phyloP scores from a whole-genome alignment of 139 green algal species.

The Chlamydomonas applanata region DNA sequence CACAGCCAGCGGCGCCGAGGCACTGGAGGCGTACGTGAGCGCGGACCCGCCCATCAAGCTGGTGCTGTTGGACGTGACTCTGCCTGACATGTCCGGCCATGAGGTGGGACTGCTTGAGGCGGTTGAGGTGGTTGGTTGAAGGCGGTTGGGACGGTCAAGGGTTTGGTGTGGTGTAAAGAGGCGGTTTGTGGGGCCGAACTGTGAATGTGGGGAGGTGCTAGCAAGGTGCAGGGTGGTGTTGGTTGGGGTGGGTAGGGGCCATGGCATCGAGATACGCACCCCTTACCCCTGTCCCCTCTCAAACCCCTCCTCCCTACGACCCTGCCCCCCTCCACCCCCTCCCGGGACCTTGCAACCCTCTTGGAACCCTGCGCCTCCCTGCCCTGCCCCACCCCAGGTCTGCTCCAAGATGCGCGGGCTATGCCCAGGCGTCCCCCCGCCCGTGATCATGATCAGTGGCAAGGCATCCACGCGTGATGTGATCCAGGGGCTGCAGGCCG shows the following conservation, averaged over 20 bases:
- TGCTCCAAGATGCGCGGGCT: slow-evolving; percentile 42
- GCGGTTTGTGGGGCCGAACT: no score
- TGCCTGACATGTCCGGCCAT: slow-evolving; percentile 41
- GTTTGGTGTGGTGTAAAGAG: not conserved
- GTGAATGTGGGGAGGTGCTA: no score
- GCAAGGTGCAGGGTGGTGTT: not conserved
- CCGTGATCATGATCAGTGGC: slow-evolving; percentile 51
- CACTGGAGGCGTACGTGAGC: slow-evolving; percentile 36
- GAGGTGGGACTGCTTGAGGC: slow-evolving; percentile 25
- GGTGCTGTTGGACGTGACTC: slow-evolving; percentile 46
- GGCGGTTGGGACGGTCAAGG: no score
- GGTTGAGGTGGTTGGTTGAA: not conserved
- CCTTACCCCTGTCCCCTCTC: no score
- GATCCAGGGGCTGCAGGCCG: slow-evolving; percentile 43
- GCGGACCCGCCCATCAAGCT: slow-evolving; percentile 34
- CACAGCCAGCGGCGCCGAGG: slow-evolving; percentile 42
- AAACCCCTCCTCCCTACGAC: no score
- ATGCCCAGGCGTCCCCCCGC: slow-evolving; percentile 35
- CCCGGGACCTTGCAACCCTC: no score
- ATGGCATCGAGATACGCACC: no score
- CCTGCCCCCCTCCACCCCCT: no score
- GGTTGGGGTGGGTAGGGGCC: no score
- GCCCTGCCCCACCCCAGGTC: no score
- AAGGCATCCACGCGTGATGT: slow-evolving; percentile 40
- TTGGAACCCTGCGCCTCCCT: no score